A percentile compares a stretch with the other conserved stretches of the same genome.
phyloP scores from a whole-genome alignment of 192 early-diverging fungal genomes.

The Geranomyces variabilis region DNA sequence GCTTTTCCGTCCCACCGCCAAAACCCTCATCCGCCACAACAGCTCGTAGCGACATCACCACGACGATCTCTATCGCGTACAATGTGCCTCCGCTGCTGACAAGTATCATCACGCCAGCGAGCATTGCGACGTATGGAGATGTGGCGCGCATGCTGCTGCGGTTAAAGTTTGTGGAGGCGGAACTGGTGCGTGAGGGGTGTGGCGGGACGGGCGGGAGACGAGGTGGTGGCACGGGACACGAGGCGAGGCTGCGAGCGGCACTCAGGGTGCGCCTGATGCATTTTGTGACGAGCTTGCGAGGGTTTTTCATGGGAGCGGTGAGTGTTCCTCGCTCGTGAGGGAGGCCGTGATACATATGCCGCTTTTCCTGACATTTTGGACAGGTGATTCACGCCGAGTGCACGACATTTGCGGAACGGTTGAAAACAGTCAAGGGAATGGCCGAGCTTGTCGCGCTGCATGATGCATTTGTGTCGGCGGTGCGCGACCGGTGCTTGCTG shows the following conservation, averaged over 20 bases:
- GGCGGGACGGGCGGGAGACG: not conserved
- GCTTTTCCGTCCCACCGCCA: not conserved
- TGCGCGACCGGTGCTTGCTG: conserved; percentile 26
- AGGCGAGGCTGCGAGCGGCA: not conserved
- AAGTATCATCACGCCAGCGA: not conserved
- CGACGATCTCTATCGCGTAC: not conserved
- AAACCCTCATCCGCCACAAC: too few relatives aligned
- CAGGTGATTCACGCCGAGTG: conserved; percentile 33
- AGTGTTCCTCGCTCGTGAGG: not conserved
- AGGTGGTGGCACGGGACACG: too few relatives aligned
- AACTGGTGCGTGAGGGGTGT: conserved; percentile 7
- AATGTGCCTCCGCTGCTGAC: conserved; percentile 1
- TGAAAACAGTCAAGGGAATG: conserved; percentile 15
- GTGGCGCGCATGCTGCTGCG: conserved; percentile 15
- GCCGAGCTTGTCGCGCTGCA: conserved; percentile 23
- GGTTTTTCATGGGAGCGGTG: conserved; percentile 23
- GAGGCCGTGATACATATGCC: not conserved
- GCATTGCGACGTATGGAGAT: conserved; percentile 11
- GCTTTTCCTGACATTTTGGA: not conserved
- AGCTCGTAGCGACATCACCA: too few relatives aligned
- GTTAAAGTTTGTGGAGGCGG: conserved; percentile 13
- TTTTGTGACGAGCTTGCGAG: conserved; percentile 23
- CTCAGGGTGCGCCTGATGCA: conserved; percentile 14
- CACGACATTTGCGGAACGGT: not conserved
- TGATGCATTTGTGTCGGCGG: conserved; percentile 7